phyloP scores from a whole-genome alignment of 257 asterid species.

The Parsonsia alboflavescens region DNA sequence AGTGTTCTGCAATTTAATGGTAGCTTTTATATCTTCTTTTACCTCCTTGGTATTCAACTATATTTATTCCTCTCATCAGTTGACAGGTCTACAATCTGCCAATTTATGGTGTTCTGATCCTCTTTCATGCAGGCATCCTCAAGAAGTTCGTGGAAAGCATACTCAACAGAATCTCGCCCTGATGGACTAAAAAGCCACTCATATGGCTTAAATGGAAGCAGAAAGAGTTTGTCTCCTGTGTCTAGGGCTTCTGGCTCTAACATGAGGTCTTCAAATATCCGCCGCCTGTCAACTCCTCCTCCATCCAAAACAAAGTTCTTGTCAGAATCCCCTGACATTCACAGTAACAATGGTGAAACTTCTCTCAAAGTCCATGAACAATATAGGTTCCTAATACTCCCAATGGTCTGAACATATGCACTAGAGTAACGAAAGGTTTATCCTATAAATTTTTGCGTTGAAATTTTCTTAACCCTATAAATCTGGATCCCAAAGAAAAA shows the following conservation, averaged over 20 bases:
- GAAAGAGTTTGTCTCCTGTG: conserved; percentile 24
- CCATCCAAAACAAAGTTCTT: conserved; percentile 18
- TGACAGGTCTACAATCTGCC: background rate
- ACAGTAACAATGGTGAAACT: conserved; percentile 17
- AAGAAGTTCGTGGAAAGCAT: conserved; percentile 34
- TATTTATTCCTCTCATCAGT: background rate
- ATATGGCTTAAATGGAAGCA: conserved; percentile 17
- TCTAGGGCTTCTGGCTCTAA: conserved; percentile 12
- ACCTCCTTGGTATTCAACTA: background rate
- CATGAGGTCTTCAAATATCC: conserved; percentile 13
- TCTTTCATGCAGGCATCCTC: conserved; percentile 21
- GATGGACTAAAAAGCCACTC: conserved; percentile 15
- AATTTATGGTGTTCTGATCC: background rate
- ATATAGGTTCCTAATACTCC: background rate
- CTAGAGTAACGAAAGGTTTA: background rate
- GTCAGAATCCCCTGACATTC: conserved; percentile 15
- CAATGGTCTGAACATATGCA: background rate
- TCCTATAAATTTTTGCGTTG: background rate
- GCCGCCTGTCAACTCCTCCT: conserved; percentile 26
- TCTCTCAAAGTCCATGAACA: background rate
- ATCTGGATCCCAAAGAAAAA: background rate
- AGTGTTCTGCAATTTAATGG: background rate
- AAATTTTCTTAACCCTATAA: background rate
- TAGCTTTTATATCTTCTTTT: background rate
- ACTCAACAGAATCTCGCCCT: conserved; percentile 20